Conservation (phyloP, 352 stramenopile species). For the Phytophthora constricta region DNA sequence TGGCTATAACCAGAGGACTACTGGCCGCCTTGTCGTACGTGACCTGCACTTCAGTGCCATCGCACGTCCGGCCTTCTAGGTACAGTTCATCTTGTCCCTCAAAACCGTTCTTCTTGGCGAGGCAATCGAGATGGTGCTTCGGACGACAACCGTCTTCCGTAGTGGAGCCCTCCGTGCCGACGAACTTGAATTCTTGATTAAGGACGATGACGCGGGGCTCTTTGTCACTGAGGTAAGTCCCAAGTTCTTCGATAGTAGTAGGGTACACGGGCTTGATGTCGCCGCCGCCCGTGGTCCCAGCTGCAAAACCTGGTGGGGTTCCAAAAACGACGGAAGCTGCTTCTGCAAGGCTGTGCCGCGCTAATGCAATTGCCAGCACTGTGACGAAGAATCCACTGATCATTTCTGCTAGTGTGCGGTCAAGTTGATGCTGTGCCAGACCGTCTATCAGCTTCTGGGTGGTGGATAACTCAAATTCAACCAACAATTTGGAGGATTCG, state of each 20-base stretch:
- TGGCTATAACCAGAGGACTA: conserved; percentile 27
- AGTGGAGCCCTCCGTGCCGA: conserved; percentile 45
- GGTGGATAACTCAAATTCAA: background rate
- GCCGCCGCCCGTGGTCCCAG: conserved; percentile 45
- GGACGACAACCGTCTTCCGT: conserved; percentile 51
- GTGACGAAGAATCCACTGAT: background rate
- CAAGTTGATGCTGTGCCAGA: background rate
- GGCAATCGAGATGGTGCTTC: conserved; percentile 42
- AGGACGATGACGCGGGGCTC: conserved; percentile 54
- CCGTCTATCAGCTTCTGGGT: background rate
- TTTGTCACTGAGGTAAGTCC: conserved; percentile 40
- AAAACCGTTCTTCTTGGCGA: conserved; percentile 57
- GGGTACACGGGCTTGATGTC: conserved; percentile 43
- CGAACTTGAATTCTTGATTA: conserved; percentile 54
- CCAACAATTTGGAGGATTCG: background rate
- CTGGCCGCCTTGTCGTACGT: conserved; percentile 31
- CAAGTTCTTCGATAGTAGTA: conserved; percentile 44
- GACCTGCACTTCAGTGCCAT: conserved; percentile 30
- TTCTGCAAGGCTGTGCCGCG: background rate
- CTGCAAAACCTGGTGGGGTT: conserved; percentile 12
- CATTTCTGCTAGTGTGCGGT: background rate
- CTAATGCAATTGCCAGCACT: background rate
- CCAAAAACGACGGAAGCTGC: conserved; percentile 10
- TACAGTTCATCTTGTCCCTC: conserved; percentile 53
- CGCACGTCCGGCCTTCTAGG: conserved; percentile 37